Evolutionary conservation across 2,329 filamentous ascomycete genomes (phyloP), one percentile per base, ranked within the genome.

Genomic region (Huntiella abstrusa): DNA sequence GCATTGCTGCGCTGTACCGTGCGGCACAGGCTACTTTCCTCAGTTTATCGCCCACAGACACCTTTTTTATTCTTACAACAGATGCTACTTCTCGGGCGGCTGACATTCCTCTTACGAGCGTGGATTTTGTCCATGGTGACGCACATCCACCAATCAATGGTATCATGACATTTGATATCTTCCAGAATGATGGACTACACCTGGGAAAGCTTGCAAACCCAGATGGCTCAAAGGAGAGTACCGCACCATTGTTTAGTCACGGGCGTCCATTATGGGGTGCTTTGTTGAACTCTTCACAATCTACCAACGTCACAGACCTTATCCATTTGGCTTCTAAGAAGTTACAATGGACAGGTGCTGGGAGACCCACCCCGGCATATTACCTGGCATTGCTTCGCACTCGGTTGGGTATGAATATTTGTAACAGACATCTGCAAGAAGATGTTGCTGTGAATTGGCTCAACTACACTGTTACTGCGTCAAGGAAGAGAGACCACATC

Each of bases 261-360:
- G 48, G 48, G 12, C 44, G 48, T 8, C 48, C 48, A 12, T 33
- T 49, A 13, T 49, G 48, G 48, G 48, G 48, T 8, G 44, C 48
- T 8, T 32, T 49, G 5, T 13, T 49, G 2, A 37, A 34, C 3
- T 46, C 41, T n/a, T 49, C 48, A 8, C 40, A 46, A 12, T 16
- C 44, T 6, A 38, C 40, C 11, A 49, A 32, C 5, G 33, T 43
- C 15, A 37, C 39, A 22, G 48, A 49, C 36, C 40, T 46, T 13
- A 41, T 49, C n/a, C 40, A 22, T 19, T 5, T 49, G 10, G 48
- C 48, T 12, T 46, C 48, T 10, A 41, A 33, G 15, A 49, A 44
- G 28, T 36, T 49, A 6, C 16, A 33, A 15, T 46, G 44, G 41
- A 41, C 4, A 17, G 41, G 36, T 7, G 11, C 15, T 13, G 41